Evolutionary conservation across 2,329 filamentous ascomycete species (phyloP), one percentile per base, ranked within the genome.

Genomic region (Cladorrhinum sp.): DNA sequence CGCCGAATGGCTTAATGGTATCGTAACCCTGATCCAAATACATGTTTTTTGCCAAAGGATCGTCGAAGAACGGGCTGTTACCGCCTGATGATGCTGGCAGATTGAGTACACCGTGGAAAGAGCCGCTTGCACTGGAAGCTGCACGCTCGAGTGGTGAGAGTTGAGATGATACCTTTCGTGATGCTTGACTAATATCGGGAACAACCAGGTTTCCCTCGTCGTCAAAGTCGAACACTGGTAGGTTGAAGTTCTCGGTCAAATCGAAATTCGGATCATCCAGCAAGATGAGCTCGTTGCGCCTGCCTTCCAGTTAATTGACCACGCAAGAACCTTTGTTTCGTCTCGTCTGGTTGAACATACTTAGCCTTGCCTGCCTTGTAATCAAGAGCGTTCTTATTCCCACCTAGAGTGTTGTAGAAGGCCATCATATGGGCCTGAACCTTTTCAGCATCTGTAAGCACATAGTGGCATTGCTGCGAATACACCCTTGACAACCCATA

Each of bases 401-500:
- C 77, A 38, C 80, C 77, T 56, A 88, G 73, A 7, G 81, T 75
- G 55, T 81, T 85, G 64, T 90, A 78, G 71, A 92, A 84, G 1
- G 84, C 77, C 65, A 84, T 82, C 82, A 98, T 91, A 66, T 85
- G 85, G 62, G 86, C 83, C 67, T 91, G 87, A 38, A 90, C 86
- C 66, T 84, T 86, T 73, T 93, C 87, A 2, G 88, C 87, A 70
- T 98, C 95, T 2, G 84, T 81, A 51, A 97, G 85, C 23, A 96
- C 85, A 72, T 96, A 99, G 38, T 83, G 82, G 68, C 90, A 96
- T 75, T 99, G 93, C 72, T 96, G 90, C 24, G 85, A 81, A 73
- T 92, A 96, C 18, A 98, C 92, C 53, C 90, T 85, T 2, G 92
- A 89, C 16, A 96, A 85, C 4, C 93, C 93, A 71, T 89, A 93